Evolutionary conservation across 352 stramenopile species (phyloP).

Genomic region (Globisporangium middletonii): DNA sequence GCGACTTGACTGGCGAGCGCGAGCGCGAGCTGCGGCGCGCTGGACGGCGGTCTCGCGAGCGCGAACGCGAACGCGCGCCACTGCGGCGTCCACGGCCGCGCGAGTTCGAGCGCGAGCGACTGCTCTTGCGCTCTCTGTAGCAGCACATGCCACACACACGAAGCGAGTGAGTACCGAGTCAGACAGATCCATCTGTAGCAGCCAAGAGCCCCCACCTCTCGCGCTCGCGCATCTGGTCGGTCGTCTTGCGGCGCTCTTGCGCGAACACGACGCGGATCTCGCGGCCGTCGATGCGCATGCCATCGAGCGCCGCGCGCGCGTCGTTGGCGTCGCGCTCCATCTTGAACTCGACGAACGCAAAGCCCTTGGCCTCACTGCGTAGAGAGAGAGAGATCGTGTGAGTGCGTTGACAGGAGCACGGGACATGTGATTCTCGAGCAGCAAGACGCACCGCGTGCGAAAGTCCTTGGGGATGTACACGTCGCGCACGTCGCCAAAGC

Average conservation of each 20-base stretch:
- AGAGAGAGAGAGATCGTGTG: not conserved
- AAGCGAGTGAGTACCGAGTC: not conserved
- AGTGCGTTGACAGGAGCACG: not conserved
- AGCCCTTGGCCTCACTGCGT: constrained; percentile 89
- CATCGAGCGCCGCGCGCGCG: constrained; percentile 89
- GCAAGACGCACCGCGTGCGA: constrained; percentile 74
- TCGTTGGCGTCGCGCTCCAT: constrained; percentile 89
- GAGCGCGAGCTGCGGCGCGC: constrained; percentile 41
- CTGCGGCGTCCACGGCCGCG: constrained; percentile 17
- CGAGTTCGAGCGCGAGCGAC: constrained; percentile 30
- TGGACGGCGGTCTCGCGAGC: constrained; percentile 38
- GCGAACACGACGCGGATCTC: constrained; percentile 95
- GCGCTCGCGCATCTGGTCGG: constrained; percentile 92
- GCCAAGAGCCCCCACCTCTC: constrained; percentile 34
- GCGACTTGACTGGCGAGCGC: constrained; percentile 21
- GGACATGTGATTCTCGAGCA: not conserved
- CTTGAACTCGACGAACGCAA: constrained; percentile 95
- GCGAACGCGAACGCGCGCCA: constrained; percentile 32
- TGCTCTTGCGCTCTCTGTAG: constrained; percentile 22
- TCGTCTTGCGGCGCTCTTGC: constrained; percentile 95
- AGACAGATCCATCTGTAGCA: constrained; percentile 9
- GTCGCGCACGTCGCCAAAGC: constrained; percentile 92
- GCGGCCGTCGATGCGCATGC: constrained; percentile 87
- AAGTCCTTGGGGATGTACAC: constrained; percentile 95
- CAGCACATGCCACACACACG: not conserved